These are phyloP conservation scores for Iris macrosiphon DNA, from an alignment of 106 monocot species.

Conservation along the genomic window DNA sequence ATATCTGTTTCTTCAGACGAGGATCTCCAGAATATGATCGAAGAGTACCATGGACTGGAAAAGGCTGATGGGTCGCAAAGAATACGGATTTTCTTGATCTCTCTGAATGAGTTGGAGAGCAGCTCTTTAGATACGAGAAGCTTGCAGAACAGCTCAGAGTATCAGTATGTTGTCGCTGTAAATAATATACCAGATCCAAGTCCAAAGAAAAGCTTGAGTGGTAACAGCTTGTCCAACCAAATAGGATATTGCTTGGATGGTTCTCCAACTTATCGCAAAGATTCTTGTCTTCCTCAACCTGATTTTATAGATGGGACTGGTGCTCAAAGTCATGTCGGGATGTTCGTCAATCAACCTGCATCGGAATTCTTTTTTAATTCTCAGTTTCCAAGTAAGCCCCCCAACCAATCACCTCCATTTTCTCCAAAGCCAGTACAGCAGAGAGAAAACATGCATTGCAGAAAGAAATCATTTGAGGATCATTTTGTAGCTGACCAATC, in stretches of 20 bases:
- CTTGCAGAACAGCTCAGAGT: slow-evolving; percentile 44
- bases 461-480: slow-evolving; percentile 25
- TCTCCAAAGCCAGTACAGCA: slow-evolving; percentile 25
- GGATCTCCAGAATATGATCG: slow-evolving; percentile 97
- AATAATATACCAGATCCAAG: slow-evolving; percentile 66
- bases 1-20: slow-evolving; percentile 90
- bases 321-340: slow-evolving; percentile 10
- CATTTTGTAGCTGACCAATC: slow-evolving; percentile 19
- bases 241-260: slow-evolving; percentile 32
- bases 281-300: slow-evolving; percentile 13
- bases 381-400: neutral
- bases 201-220: slow-evolving; percentile 40
- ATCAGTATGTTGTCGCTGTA: slow-evolving; percentile 75
- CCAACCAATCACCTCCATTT: slow-evolving; percentile 28
- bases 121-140: slow-evolving; percentile 27
- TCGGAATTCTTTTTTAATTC: slow-evolving; percentile 25
- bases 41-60: slow-evolving; percentile 71
- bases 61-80: slow-evolving; percentile 52
- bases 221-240: slow-evolving; percentile 47
- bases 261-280: slow-evolving; percentile 34
- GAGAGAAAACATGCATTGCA: slow-evolving; percentile 20
- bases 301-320: slow-evolving; percentile 21
- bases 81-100: slow-evolving; percentile 67
- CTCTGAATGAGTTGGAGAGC: slow-evolving; percentile 52
- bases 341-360: slow-evolving; percentile 1